Evolutionary conservation across 75 land plant species (phyloP).

Genomic region (Sequoiadendron giganteum): DNA sequence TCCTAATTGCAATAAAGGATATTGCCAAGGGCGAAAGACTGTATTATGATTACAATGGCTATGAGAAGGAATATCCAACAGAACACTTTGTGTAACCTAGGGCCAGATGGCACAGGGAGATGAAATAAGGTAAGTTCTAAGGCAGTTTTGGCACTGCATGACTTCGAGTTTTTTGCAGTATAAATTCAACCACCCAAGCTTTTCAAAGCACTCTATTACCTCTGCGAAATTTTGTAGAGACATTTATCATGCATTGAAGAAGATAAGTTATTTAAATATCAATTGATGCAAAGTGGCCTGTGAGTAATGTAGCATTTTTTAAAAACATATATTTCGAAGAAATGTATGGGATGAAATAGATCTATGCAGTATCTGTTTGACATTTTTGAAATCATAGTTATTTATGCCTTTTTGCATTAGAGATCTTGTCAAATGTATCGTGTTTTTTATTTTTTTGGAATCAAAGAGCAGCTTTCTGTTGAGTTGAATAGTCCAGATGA

Average conservation of each 20-base stretch:
- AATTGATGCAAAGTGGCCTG: background rate
- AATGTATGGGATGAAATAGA: slow-evolving; percentile 4
- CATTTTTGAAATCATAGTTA: background rate
- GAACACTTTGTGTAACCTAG: slow-evolving; percentile 71
- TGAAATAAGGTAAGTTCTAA: background rate
- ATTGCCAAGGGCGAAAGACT: slow-evolving; percentile 88
- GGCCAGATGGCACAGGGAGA: background rate
- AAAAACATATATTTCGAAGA: background rate
- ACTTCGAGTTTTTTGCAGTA: background rate
- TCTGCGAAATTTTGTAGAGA: background rate
- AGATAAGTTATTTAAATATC: background rate
- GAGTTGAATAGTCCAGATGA: background rate
- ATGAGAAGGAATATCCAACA: slow-evolving; percentile 90
- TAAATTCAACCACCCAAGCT: background rate
- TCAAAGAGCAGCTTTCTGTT: background rate
- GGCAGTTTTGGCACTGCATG: background rate
- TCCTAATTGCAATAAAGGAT: slow-evolving; percentile 84
- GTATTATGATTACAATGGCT: slow-evolving; percentile 95
- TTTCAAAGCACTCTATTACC: background rate
- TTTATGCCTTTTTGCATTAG: background rate
- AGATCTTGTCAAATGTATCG: background rate
- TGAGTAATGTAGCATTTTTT: background rate
- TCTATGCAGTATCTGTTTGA: background rate
- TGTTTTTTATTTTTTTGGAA: background rate
- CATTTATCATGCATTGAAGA: background rate